Conservation (phyloP, 2,329 filamentous ascomycete genomes). For the Alternaria postmessia region DNA sequence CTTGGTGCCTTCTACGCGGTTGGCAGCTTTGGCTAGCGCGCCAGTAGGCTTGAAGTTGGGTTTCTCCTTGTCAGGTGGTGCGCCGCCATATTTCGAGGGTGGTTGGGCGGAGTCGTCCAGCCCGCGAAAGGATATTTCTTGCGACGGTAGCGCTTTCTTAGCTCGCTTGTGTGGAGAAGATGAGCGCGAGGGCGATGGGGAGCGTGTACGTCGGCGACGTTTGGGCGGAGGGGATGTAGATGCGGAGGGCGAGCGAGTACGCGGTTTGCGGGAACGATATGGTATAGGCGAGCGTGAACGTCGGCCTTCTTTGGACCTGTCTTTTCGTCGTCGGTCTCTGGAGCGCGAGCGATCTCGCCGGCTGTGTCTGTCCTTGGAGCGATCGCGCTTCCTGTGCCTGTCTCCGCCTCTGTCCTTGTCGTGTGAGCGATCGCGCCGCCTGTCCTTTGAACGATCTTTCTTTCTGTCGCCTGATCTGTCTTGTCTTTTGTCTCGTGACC, state of each 20-base stretch:
- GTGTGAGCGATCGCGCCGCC: conserved; percentile 27
- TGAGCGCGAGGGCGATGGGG: conserved; percentile 48
- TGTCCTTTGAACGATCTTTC: conserved; percentile 29
- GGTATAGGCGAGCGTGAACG: conserved; percentile 39
- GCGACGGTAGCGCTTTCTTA: conserved; percentile 56
- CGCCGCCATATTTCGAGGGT: conserved; percentile 43
- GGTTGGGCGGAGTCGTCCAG: conserved; percentile 41
- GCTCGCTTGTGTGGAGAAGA: conserved; percentile 53
- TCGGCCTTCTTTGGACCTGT: conserved; percentile 23
- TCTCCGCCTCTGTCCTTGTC: too few species aligned
- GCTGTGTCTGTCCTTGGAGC: conserved; percentile 24
- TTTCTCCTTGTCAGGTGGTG: conserved; percentile 74
- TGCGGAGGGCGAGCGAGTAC: conserved; percentile 35
- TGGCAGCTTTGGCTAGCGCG: conserved; percentile 85
- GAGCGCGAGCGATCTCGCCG: conserved; percentile 27
- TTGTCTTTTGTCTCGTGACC: conserved; percentile 25
- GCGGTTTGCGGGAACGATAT: conserved; percentile 34
- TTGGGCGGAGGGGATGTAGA: conserved; percentile 44
- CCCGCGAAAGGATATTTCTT: conserved; percentile 56
- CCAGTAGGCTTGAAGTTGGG: conserved; percentile 86
- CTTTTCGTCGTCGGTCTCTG: conserved; percentile 24
- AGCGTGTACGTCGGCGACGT: conserved; percentile 43
- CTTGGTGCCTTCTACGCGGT: conserved; percentile 76
- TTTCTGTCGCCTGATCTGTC: conserved; percentile 14
- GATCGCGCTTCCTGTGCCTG: conserved; percentile 27